Evolutionary conservation across 2,329 filamentous ascomycete genomes (phyloP).

Genomic region (Trichoderma sp.): DNA sequence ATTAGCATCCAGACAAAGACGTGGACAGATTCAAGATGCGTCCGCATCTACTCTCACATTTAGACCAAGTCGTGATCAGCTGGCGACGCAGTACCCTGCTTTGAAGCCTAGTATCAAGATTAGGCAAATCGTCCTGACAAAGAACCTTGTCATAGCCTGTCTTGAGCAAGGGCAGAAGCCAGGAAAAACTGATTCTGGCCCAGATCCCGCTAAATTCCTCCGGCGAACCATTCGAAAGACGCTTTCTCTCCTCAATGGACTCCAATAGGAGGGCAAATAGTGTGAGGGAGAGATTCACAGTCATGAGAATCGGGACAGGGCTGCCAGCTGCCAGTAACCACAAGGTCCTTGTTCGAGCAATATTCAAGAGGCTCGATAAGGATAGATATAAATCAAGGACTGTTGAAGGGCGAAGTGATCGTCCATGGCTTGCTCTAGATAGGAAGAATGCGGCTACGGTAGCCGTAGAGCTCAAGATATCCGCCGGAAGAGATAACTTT

Average conservation of each 20-base stretch:
- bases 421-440: slow-evolving; percentile 27
- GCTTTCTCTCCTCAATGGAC: slow-evolving; percentile 26
- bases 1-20: not conserved
- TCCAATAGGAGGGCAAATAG: slow-evolving; percentile 26
- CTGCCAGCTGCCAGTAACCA: slow-evolving; percentile 25
- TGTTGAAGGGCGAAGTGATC: slow-evolving; percentile 30
- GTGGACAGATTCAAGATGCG: not conserved
- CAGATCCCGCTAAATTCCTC: slow-evolving; percentile 29
- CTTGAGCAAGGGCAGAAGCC: slow-evolving; percentile 27
- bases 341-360: slow-evolving; percentile 26
- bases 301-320: slow-evolving; percentile 21
- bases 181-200: slow-evolving; percentile 27
- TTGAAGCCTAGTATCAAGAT: slow-evolving; percentile 26
- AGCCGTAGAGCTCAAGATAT: slow-evolving; percentile 25
- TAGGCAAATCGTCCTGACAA: slow-evolving; percentile 27
- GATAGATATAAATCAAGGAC: slow-evolving; percentile 30
- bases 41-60: slow-evolving; percentile 23
- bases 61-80: slow-evolving; percentile 24
- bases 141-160: slow-evolving; percentile 28
- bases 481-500: slow-evolving; percentile 25
- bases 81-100: slow-evolving; percentile 23
- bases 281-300: slow-evolving; percentile 22
- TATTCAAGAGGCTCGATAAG: slow-evolving; percentile 22
- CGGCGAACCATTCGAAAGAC: slow-evolving; percentile 8
- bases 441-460: slow-evolving; percentile 22